Evolutionary conservation across 805 yeast species (phyloP), one percentile per base, ranked within the genome.

Genomic region (Candida insectalens): DNA sequence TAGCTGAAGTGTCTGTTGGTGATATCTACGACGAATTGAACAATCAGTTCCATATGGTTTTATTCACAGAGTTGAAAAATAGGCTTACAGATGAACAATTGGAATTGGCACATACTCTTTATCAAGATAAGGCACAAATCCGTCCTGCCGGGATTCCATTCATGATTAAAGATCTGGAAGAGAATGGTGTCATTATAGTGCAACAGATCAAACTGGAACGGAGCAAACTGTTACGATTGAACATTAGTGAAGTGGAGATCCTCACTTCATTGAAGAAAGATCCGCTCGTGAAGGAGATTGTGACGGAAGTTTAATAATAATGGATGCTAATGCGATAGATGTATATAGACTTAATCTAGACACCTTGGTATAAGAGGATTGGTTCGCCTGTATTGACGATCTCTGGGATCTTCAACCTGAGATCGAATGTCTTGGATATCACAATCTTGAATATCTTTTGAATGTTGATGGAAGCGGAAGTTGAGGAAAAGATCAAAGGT

Each of bases 361-460:
- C 41, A 27, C 51, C 54, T 32, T 55, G 60, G 53, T 83, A 88
- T 8, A 88, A 67, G 33, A 89, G 65, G 19, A 89, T 65, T 4
- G 98, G 98, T 53, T 89, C 96, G n/a, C 97, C 98, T 17, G 77
- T 69, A 40, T 78, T 77, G 29, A 69, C 69, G 27, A 87, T 79
- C 56, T 89, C 96, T 2, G 92, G 94, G 14, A 89, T 67, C 32
- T 80, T 81, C 45, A 89, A 62, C 43, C 76, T 77, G 46, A 89
- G 62, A 53, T 87, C 95, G 55, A 89, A 89, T 4, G 94, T 92
- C 53, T 87, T 88, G 18, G 95, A 80, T 29, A 89, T 71, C 19
- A 89, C 79, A 27, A 89, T 75, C 57, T 92, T 92, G 65, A 89
- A 89, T 19, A 89, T 85, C 60, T 88, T 88, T 52, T 88, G 96